phyloP scores from a whole-genome alignment of 345 rosid species.

The Psidium friedrichsthalianum region DNA sequence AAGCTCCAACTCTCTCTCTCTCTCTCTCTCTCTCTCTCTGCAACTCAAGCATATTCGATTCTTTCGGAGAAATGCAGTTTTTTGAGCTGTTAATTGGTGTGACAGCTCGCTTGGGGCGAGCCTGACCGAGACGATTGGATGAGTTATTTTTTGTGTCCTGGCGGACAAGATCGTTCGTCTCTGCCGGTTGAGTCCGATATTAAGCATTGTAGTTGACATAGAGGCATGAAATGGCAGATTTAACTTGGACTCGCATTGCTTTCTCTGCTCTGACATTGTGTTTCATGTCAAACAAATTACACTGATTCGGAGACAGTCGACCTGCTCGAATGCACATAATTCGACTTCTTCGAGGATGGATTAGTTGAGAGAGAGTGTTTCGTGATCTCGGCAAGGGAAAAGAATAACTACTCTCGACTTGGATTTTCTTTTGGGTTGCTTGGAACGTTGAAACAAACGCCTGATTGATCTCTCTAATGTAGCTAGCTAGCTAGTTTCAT shows the following conservation, averaged over 20 bases:
- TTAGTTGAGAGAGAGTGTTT: no score
- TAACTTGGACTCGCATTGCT: neutral
- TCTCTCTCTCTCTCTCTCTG: neutral
- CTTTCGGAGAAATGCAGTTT: neutral
- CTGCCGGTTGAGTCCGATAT: neutral
- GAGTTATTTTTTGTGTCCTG: neutral
- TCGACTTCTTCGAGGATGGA: neutral
- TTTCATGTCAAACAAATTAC: neutral
- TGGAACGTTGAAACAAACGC: fast-evolving
- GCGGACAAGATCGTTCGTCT: neutral
- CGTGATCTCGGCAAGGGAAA: neutral
- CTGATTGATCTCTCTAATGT: neutral
- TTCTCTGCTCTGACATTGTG: neutral
- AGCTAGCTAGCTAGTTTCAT: neutral
- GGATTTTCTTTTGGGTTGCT: neutral
- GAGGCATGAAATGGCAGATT: neutral
- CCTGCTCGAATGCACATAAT: neutral
- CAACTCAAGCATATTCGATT: neutral
- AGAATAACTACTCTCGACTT: neutral
- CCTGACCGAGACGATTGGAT: neutral
- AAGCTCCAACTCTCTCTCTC: neutral
- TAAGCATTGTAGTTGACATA: neutral
- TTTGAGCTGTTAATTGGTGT: neutral
- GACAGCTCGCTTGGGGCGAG: neutral
- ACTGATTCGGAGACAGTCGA: neutral